These are phyloP conservation scores for Vigna angularis DNA, from an alignment of 306 rosid genomes.

Conservation along the genomic window DNA sequence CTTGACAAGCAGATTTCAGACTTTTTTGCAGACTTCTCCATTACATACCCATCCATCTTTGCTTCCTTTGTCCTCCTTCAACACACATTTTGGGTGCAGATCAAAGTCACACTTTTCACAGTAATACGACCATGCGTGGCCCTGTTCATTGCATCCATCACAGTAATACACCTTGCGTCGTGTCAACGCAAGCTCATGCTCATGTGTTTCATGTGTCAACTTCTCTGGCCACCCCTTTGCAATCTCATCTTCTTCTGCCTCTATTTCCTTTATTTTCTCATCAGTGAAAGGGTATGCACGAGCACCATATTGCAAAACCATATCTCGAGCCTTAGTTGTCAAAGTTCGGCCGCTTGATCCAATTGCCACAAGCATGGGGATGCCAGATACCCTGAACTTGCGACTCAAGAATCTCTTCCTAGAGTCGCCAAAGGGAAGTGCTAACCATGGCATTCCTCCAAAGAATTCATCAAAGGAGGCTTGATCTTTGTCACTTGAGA, in stretches of 20 bases:
- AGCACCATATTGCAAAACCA: conserved; percentile 59
- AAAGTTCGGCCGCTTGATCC: conserved; percentile 72
- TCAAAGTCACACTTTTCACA: conserved; percentile 70
- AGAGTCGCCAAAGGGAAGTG: conserved; percentile 76
- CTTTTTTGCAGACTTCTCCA: conserved; percentile 62
- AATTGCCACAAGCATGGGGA: conserved; percentile 71
- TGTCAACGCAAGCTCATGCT: conserved; percentile 61
- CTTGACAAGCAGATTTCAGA: conserved; percentile 31
- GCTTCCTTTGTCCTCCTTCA: conserved; percentile 44
- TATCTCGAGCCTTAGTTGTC: conserved; percentile 59
- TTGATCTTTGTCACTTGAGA: conserved; percentile 78
- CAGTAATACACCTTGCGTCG: conserved; percentile 48
- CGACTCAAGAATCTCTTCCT: conserved; percentile 67
- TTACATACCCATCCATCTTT: conserved; percentile 65
- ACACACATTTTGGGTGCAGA: conserved; percentile 72
- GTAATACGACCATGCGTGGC: conserved; percentile 61
- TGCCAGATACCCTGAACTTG: conserved; percentile 65
- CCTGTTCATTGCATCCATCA: conserved; percentile 55
- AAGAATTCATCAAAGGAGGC: conserved; percentile 66
- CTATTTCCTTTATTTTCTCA: conserved; percentile 58
- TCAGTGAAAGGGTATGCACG: conserved; percentile 78
- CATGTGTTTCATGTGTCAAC: conserved; percentile 52
- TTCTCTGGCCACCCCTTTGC: conserved; percentile 79
- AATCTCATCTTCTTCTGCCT: conserved; percentile 54
- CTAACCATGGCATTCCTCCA: conserved; percentile 84